Base-by-base conservation (phyloP, 345 rosid genomes). In the Hypericum androsaemum region DNA sequence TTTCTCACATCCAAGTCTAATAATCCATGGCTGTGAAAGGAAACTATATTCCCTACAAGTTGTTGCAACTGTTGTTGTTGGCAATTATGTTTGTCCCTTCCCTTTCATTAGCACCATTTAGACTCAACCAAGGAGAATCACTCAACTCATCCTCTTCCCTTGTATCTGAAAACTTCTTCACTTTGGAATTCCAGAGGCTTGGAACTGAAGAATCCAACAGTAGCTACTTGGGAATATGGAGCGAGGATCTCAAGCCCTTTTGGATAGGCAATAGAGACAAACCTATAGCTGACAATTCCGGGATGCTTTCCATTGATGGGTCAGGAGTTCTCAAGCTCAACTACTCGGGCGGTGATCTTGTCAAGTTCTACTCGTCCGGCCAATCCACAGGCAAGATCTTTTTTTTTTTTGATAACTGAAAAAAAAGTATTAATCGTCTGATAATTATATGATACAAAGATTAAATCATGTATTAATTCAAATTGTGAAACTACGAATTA, bases 151-250 rank as follows among this genome's bases (percentile, higher is more conserved):
- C 50, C 9, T 17, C 22, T 8, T 13, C 22, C 22, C 50, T 46
- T 10, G 28, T 46, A 9, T 38, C 16, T 16, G 7, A 41, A 13
- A 1, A 14, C 10, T 2, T 37, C 39, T 39, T 39, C 39, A 36
- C 14, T 36, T 37, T 32, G 39, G 16, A 14, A 12, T 51, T 46
- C 50, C 50, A 6, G 15, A 8, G 32, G 5, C 15, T n/a, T 22
- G 52, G 32, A 22, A 22, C 4, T 22, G 32, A 22, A 1, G 32
- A 7, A 7, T 10, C 54, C 41, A 37, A 51, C 13, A 6, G 9
- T 17, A 51, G 14, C 54, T 51, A 51, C 41, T 37, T 51, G 12
- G 54, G 54, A 10, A 37, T 51, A 12, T 51, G 54, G 54, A 37
- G 32, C 16, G 37, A 35, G 10, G 10, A 9, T 22, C 0, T 12